These are phyloP conservation scores for Stemphylium lycopersici DNA, from an alignment of 2,329 filamentous ascomycete species.

Conservation along the genomic window DNA sequence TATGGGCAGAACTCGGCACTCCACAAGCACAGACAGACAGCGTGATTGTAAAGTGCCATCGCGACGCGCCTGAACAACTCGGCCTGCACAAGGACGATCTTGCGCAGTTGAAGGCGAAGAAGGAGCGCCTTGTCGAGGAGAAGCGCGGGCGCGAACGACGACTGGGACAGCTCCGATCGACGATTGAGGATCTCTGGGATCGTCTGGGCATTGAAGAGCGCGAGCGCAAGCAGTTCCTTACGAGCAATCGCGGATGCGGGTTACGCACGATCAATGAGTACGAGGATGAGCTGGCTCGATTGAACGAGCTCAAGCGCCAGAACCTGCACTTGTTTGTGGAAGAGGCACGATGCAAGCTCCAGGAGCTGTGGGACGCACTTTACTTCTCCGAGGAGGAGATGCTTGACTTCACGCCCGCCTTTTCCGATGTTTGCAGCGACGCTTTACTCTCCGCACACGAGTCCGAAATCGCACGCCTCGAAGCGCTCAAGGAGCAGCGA, in stretches of 20 bases:
- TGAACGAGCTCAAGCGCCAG: constrained; percentile 93
- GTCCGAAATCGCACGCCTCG: constrained; percentile 82
- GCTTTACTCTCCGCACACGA: constrained; percentile 94
- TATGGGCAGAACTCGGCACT: constrained; percentile 95
- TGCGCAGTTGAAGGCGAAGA: constrained; percentile 70
- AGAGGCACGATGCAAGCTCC: constrained; percentile 85
- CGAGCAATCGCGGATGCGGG: constrained; percentile 87
- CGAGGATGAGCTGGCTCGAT: constrained; percentile 82
- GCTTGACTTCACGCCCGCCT: constrained; percentile 96
- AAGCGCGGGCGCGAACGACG: constrained; percentile 83
- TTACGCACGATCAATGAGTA: constrained; percentile 94
- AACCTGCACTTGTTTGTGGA: constrained; percentile 96
- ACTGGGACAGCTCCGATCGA: constrained; percentile 74
- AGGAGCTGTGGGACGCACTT: constrained; percentile 92
- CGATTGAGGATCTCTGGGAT: constrained; percentile 88
- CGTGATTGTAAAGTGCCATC: constrained; percentile 85
- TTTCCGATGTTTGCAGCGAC: constrained; percentile 96
- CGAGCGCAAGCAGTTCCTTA: constrained; percentile 84
- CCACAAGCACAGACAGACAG: constrained; percentile 91
- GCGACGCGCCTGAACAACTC: constrained; percentile 89
- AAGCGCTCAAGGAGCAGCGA: constrained; percentile 83
- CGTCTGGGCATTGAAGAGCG: constrained; percentile 81
- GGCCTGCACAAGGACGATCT: constrained; percentile 90
- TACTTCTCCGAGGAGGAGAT: constrained; percentile 99
- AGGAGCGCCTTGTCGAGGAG: constrained; percentile 85